Evolutionary conservation across 495 filamentous ascomycete species (phyloP).

Genomic region (Aspergillus baeticus): DNA sequence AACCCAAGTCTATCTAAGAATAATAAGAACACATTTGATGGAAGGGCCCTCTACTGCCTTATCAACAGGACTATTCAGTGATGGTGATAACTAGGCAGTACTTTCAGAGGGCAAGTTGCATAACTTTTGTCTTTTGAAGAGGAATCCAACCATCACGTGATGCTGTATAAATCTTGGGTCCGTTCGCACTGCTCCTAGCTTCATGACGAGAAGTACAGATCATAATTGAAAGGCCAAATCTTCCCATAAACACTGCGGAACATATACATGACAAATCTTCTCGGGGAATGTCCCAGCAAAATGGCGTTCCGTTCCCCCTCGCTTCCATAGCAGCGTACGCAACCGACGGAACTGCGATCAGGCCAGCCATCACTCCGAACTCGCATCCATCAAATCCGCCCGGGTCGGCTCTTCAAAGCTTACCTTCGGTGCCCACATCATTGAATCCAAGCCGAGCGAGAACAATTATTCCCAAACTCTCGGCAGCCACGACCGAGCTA

Average conservation of each 20-base stretch:
- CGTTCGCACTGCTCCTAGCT: slow-evolving; percentile 2
- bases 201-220: neutral
- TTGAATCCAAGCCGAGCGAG: slow-evolving; percentile 14
- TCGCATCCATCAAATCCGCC: slow-evolving; percentile 16
- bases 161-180: slow-evolving; percentile 33
- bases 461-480: slow-evolving; percentile 22
- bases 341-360: slow-evolving; percentile 15
- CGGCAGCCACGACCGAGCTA: slow-evolving; percentile 26
- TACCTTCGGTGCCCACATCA: neutral
- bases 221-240: neutral
- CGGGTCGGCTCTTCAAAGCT: slow-evolving; percentile 5
- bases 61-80: too few species aligned
- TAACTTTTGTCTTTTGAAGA: too few species aligned
- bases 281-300: slow-evolving; percentile 30
- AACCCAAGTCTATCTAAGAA: neutral
- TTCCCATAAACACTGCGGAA: neutral
- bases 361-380: slow-evolving; percentile 4
- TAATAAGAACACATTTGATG: too few species aligned
- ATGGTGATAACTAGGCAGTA: too few species aligned
- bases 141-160: slow-evolving; percentile 25
- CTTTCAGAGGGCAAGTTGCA: too few species aligned
- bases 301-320: slow-evolving; percentile 24
- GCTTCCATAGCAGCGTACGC: slow-evolving; percentile 27
- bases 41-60: too few species aligned
- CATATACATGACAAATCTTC: neutral